Evolutionary conservation across 441 rosid genomes (phyloP).

Genomic region (Raphanus hybrid): DNA sequence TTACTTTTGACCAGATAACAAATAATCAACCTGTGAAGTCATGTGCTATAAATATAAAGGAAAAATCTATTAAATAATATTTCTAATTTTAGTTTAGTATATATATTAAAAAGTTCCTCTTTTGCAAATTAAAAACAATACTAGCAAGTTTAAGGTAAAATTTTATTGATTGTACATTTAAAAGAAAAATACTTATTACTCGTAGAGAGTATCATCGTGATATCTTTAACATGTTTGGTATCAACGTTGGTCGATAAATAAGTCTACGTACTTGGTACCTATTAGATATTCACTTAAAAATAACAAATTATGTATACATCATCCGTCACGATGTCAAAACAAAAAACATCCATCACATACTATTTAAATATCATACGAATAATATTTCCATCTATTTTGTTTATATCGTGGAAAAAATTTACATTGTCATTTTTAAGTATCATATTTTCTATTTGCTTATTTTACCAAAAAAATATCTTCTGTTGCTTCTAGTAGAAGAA

Average conservation of each 20-base stretch:
- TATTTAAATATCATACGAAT: background rate
- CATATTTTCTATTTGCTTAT: background rate
- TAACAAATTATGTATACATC: background rate
- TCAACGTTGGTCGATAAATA: background rate
- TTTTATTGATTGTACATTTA: background rate
- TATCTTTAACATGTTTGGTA: background rate
- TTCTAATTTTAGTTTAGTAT: background rate
- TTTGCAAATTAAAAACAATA: background rate
- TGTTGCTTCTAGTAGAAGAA: background rate
- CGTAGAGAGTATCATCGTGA: background rate
- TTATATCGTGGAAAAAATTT: background rate
- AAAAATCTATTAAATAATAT: background rate
- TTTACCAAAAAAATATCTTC: too few relatives aligned
- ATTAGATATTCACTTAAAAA: background rate
- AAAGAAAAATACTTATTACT: background rate
- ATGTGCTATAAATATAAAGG: slow-evolving; percentile 18
- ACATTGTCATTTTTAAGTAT: background rate
- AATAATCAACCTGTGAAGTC: slow-evolving; percentile 10
- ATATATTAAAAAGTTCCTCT: background rate
- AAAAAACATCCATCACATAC: background rate
- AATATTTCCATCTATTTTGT: slow-evolving; percentile 7
- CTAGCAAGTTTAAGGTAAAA: background rate
- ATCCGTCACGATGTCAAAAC: background rate
- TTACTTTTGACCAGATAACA: slow-evolving; percentile 28
- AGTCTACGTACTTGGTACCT: background rate